Evolutionary conservation across 345 rosid species (phyloP).

Genomic region (Geranium brycei): DNA sequence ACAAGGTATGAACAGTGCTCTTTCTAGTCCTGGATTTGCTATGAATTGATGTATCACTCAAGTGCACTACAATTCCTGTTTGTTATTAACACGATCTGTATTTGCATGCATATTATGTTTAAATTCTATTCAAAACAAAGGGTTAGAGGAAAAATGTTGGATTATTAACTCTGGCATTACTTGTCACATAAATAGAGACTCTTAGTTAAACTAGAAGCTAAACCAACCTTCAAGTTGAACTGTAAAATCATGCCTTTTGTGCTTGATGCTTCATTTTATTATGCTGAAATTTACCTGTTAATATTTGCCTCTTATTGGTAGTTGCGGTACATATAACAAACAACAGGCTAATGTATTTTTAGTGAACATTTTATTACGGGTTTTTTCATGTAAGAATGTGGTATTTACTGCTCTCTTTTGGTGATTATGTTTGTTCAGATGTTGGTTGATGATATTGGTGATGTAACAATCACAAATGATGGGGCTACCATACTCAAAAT

Average conservation of each 20-base stretch:
- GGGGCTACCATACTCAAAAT: slow-evolving; percentile 92
- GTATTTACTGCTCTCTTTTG: background rate
- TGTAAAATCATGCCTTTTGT: background rate
- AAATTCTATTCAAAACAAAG: no score
- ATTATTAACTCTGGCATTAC: no score
- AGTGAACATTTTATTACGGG: background rate
- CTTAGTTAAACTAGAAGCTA: background rate
- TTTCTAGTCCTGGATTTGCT: no score
- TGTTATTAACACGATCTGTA: no score
- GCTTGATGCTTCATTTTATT: no score
- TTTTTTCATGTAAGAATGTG: background rate
- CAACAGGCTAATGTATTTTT: background rate
- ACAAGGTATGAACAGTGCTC: slow-evolving; percentile 41
- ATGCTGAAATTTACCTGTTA: background rate
- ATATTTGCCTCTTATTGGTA: background rate
- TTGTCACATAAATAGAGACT: background rate
- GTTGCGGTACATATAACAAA: background rate
- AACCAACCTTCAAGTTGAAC: background rate
- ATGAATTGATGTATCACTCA: background rate
- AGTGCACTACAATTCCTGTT: no score
- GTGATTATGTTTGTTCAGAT: slow-evolving; percentile 31
- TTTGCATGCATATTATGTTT: no score
- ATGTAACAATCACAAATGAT: slow-evolving; percentile 86
- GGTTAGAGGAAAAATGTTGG: no score
- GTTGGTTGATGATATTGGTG: slow-evolving; percentile 96